Evolutionary conservation across 176 grass and related monocot species (phyloP).

Genomic region (Melocanna baccifera): DNA sequence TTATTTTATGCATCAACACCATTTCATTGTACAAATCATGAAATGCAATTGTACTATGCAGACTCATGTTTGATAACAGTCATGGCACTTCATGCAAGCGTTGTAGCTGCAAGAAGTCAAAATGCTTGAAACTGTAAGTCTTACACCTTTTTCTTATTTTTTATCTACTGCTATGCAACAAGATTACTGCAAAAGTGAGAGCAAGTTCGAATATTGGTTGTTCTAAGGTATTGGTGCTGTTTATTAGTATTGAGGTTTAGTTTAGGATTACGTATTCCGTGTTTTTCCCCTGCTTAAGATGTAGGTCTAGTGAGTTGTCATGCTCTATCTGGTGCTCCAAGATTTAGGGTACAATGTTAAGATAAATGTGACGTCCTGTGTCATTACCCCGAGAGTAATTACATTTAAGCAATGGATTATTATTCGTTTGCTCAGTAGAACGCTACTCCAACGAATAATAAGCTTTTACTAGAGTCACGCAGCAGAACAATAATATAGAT

Average conservation of each 20-base stretch:
- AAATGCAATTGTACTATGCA: conserved; percentile 43
- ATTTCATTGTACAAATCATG: conserved; percentile 33
- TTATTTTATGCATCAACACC: conserved; percentile 16
- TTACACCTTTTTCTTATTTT: background rate
- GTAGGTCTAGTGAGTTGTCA: background rate
- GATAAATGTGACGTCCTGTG: too few species aligned
- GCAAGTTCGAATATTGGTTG: background rate
- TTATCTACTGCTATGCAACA: conserved; percentile 6
- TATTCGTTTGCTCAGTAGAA: too few species aligned
- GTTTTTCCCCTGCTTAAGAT: background rate
- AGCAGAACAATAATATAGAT: too few species aligned
- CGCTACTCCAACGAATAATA: too few species aligned
- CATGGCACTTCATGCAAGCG: conserved; percentile 79
- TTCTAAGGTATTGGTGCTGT: conserved; percentile 10
- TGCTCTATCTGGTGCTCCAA: conserved; percentile 6
- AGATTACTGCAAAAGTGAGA: conserved; percentile 16
- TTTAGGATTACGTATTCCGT: background rate
- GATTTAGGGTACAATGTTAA: conserved; percentile 22
- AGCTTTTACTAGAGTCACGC: too few species aligned
- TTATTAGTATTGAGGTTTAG: background rate
- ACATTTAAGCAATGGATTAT: too few species aligned
- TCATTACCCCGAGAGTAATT: too few species aligned
- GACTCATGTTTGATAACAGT: conserved; percentile 68
- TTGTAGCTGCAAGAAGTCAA: conserved; percentile 99
- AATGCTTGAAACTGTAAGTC: conserved; percentile 94